Evolutionary conservation across 192 early-diverging fungal species (phyloP), one percentile per base, ranked within the genome.

Genomic region (Fimicolochytrium jonesii): DNA sequence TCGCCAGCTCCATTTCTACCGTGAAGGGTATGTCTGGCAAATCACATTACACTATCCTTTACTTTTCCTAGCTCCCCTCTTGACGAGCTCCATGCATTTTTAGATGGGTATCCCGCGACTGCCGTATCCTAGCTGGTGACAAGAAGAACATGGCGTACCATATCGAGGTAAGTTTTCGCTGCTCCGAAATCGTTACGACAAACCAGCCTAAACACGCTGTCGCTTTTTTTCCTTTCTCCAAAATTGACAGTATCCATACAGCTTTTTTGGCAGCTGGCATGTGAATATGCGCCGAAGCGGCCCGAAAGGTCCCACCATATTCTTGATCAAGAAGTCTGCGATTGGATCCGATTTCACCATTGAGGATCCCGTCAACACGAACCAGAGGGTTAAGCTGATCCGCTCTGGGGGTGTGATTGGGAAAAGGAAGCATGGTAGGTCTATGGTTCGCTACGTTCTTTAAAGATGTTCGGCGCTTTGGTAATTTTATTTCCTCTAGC

Each of bases 281-380:
- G 60, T 62, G 47, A 62, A 62, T 36, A 62, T 62, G 60, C 60
- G 60, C 48, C 60, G 60, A 25, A 35, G 47, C 60, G 47, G 25
- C 20, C 34, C 60, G 6, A 28, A 62, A 11, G 60, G 60, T 23
- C 60, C 60, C 0, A 51, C 47, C 60, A 48, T 49, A 17, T 62
- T 62, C 30, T 48, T 62, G 31, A 62, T 62, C 26, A 62, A 22
- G 31, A 62, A 62, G 26, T 49, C 60, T 0, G 60, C 60, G 0
- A 31, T 62, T 7, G 60, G 60, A 10, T 62, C 44, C 44, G 60
- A 62, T 23, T 62, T 62, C 39, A 51, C 60, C 17, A 62, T 62
- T 25, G 47, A 62, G 35, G 60, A 62, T 25, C 60, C 60, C 11
- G 45, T 41, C 31, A 49, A 51, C 33, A 46, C 60, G 31, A 10